phyloP scores from a whole-genome alignment of 257 asterid species.

The Capsicum baccatum region DNA sequence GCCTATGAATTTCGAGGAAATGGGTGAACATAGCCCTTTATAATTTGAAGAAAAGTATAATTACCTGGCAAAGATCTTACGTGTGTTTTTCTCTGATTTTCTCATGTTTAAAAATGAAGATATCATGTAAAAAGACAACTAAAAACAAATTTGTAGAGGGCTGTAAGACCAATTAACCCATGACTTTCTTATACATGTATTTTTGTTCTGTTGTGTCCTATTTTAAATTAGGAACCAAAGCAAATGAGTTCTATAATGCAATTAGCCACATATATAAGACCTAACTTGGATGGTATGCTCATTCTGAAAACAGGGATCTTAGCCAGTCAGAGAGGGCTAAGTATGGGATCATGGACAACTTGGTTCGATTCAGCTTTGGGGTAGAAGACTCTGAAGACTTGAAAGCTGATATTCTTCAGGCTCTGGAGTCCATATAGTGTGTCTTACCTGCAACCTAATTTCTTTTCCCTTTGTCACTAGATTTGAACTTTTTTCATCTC shows the following conservation, averaged over 20 bases:
- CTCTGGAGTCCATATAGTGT: constrained; percentile 68
- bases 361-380: constrained; percentile 97
- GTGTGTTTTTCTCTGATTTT: neutral
- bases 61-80: neutral
- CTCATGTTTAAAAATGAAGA: neutral
- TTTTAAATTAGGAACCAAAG: neutral
- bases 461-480: neutral
- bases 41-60: neutral
- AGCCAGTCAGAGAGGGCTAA: constrained; percentile 80
- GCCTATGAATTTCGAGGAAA: neutral
- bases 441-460: constrained; percentile 37
- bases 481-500: neutral
- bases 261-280: neutral
- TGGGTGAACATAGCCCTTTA: neutral
- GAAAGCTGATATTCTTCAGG: constrained; percentile 85
- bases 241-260: neutral
- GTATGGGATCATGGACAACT: constrained; percentile 86
- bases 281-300: neutral
- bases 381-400: constrained; percentile 82
- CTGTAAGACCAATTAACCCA: neutral
- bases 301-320: constrained; percentile 72
- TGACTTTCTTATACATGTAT: neutral
- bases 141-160: neutral
- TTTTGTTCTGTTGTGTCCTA: neutral
- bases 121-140: neutral